Base-by-base conservation (phyloP, 192 early-diverging fungal genomes). In the Pecoramyces ruminantium region DNA sequence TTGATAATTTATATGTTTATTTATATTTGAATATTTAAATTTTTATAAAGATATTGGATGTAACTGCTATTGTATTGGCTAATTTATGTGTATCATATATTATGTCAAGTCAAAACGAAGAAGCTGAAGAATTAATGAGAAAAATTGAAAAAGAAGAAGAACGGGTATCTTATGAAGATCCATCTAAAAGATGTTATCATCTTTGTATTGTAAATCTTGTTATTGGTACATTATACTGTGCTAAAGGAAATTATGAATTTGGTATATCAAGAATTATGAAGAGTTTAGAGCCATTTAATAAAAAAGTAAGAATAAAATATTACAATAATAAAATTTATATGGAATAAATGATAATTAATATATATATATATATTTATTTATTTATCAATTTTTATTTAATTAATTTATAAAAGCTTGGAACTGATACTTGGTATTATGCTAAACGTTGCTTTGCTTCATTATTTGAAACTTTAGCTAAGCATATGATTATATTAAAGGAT, bases 181-280 rank as follows among this genome's bases (percentile, higher is more conserved):
- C 87, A 9, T 67, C 83, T 18, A 88, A 89, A 79, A 80, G 90
- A 11, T 88, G 87, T 18, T 91, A 91, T 81, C 90, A 91, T 78
- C 83, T 91, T 12, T 91, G 90, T 82, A 91, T 90, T 58, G 90
- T 91, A 6, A 91, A 91, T 80, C 85, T 91, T 15, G 90, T 91
- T 13, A 91, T 91, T 78, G 90, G 90, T n/a, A 91, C 90, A 16
- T 84, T 91, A 28, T 91, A 91, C 78, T 91, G 90, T 81, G 86
- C 90, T 29, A 91, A 91, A 79, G 90, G 90, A 21, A 91, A 91
- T 83, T 91, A 89, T 81, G 90, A 91, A 81, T 91, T 91, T 88
- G 90, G 89, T 15, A 91, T 91, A 39, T 89, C 87, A 1, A 29
- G 90, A 77, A 89, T 91, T 78, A 91, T 91, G 86, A 91, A 91